These are phyloP conservation scores for Calonectria pseudoreteaudii DNA, from an alignment of 2,329 filamentous ascomycete species.

Conservation along the genomic window DNA sequence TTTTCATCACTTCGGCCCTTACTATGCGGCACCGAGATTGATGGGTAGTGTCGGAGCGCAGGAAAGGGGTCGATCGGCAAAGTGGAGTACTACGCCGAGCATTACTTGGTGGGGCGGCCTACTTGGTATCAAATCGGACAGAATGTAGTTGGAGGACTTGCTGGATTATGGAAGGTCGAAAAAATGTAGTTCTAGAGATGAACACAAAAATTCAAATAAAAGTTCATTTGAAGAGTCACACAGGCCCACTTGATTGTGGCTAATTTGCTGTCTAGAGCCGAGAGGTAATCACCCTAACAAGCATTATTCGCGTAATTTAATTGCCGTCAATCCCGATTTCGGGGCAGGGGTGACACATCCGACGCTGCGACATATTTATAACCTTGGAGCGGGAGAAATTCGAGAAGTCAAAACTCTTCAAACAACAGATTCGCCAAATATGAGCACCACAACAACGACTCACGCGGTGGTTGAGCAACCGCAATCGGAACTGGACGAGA, in stretches of 20 bases:
- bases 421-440: neutral
- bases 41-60: neutral
- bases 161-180: no score
- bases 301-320: neutral
- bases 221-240: no score
- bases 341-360: neutral
- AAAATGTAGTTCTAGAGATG: no score
- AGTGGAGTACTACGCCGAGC: neutral
- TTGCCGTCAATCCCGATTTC: neutral
- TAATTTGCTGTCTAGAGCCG: no score
- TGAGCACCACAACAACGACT: neutral
- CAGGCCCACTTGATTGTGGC: no score
- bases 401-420: neutral
- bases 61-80: neutral
- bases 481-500: neutral
- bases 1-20: no score
- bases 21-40: no score
- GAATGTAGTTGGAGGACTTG: no score
- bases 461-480: neutral
- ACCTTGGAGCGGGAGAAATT: neutral
- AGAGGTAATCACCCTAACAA: neutral
- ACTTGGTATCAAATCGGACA: no score
- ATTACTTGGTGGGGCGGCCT: neutral
- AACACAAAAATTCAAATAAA: no score
- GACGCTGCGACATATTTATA: neutral